phyloP scores from a whole-genome alignment of 345 rosid species.

The Populus alba region DNA sequence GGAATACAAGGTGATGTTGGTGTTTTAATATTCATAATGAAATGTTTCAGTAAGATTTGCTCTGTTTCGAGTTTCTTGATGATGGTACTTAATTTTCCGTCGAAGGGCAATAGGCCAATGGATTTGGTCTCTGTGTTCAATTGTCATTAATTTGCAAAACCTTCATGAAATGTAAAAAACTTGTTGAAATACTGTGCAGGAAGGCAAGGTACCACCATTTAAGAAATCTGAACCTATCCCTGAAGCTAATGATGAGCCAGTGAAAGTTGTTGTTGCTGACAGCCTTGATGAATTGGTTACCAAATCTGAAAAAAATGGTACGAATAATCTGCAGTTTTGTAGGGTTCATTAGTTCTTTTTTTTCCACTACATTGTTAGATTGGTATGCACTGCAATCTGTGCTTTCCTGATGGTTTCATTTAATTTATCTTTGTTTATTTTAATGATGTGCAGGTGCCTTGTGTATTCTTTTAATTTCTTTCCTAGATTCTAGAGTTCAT shows the following conservation, averaged over 20 bases:
- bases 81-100: not conserved
- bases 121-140: not conserved
- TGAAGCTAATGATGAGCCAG: constrained; percentile 73
- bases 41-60: not conserved
- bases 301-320: constrained; percentile 87
- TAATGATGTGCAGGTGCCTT: not conserved
- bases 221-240: constrained; percentile 92
- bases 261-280: constrained; percentile 92
- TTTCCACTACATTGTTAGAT: not conserved
- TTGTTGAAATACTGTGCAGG: constrained; percentile 41
- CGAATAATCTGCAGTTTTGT: not conserved
- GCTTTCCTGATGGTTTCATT: not conserved
- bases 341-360: not conserved
- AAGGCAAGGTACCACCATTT: constrained; percentile 63
- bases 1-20: constrained; percentile 62
- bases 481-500: not conserved
- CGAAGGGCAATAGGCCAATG: not conserved
- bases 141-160: not conserved
- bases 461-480: not conserved
- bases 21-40: not conserved
- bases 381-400: not conserved
- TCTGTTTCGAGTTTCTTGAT: not conserved
- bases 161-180: not conserved
- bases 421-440: not conserved
- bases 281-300: constrained; percentile 65